Base-by-base conservation (phyloP, 2,329 filamentous ascomycete species). In the Diatrype stigma region DNA sequence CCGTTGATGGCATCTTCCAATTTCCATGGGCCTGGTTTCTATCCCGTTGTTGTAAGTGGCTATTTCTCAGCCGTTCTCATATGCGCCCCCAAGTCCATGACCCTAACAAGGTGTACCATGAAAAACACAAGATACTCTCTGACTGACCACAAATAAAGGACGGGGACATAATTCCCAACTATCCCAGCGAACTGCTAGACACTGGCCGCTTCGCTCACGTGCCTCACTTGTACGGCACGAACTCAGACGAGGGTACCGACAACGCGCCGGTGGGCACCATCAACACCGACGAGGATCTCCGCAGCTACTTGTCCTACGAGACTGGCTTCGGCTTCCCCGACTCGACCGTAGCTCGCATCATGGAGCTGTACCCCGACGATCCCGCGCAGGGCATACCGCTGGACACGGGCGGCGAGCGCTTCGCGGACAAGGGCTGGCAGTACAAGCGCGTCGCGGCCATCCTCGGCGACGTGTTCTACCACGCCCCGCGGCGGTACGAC, bases 151-250 rank as follows among this genome's bases (percentile, higher is more conserved):
- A 10, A 61, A 82, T 32, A 37, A 12, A 46, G 30, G 83, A 86
- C 56, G 77, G 78, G 1, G 79, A 84, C 58, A 74, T 85, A 47
- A 70, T 86, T 17, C 67, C 70, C 10, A 73, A 74, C 7, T 77
- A 74, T 54, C 76, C 75, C 2, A 79, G 77, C 10, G 63, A 74
- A 7, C 80, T 85, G 56, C 69, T 89, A 6, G 67, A 70, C 1
- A 64, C 74, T 5, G 84, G 83, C 45, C 74, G 76, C 17, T 87
- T 87, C 56, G 78, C 86, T 50, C 75, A 81, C 48, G 81, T 88
- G 0, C 82, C 84, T 1, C 76, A 87, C 38, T 72, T 89, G 6
- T 70, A 77, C 32, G 85, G 86, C 6, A 77, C 77, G 34, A 88
- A 87, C 63, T 78, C 77, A 1, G 85, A 89, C 57, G 86, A 89